Percentiles rank a stretch among this genome's conserved stretches.
These are phyloP conservation scores for Phalaenopsis hybrid DNA, from an alignment of 116 monocot genomes.

Conservation along the genomic window DNA sequence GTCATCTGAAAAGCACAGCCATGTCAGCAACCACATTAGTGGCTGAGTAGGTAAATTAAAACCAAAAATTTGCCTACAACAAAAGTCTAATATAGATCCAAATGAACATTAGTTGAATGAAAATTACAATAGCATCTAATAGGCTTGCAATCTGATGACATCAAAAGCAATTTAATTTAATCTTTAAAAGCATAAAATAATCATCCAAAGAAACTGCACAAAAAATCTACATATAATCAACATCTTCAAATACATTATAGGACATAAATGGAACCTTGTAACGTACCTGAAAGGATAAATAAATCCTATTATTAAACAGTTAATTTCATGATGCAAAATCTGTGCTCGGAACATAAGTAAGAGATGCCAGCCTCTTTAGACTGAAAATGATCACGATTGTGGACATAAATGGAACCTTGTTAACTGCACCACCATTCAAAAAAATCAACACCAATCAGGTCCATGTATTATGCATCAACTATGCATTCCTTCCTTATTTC, in stretches of 20 bases:
- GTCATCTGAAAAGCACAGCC: too few relatives aligned
- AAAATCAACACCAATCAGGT: too few relatives aligned
- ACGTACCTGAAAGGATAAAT: neutral
- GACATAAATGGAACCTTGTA: neutral
- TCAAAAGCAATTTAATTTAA: neutral
- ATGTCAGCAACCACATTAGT: too few relatives aligned
- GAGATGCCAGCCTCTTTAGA: too few relatives aligned
- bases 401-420: too few relatives aligned
- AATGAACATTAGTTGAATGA: too few relatives aligned
- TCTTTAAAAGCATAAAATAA: neutral
- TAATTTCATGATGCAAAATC: neutral
- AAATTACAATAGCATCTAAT: neutral
- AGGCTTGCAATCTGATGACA: neutral
- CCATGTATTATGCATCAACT: too few relatives aligned
- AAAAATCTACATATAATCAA: neutral
- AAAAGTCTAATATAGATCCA: too few relatives aligned
- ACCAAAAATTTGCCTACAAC: too few relatives aligned
- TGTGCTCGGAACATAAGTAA: neutral
- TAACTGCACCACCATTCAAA: neutral
- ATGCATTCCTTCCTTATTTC: too few relatives aligned
- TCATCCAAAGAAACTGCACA: neutral
- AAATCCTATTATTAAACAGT: neutral
- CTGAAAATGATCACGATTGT: neutral
- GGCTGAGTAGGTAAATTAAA: too few relatives aligned
- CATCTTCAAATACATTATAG: neutral